These are phyloP conservation scores for Phylloporus arenicola DNA, from an alignment of 768 basidiomycete species.

Conservation along the genomic window DNA sequence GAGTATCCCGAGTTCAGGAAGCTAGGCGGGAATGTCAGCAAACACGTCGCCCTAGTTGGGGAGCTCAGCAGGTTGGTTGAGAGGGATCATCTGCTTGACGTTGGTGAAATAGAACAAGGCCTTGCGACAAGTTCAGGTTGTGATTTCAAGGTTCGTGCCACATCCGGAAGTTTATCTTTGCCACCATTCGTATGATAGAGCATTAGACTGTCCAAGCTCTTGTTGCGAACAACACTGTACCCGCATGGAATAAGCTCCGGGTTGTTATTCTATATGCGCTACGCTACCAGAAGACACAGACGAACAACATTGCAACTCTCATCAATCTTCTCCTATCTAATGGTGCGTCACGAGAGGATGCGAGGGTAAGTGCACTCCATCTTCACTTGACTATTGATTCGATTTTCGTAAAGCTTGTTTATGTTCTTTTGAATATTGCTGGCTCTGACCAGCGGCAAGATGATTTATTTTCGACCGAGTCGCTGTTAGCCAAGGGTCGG, in stretches of 20 bases:
- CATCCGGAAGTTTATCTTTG: not conserved
- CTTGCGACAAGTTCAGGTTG: constrained; percentile 87
- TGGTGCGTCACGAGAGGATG: constrained; percentile 73
- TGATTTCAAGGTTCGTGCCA: constrained; percentile 67
- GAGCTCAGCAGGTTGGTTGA: constrained; percentile 90
- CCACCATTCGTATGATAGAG: not conserved
- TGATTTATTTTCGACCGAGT: constrained; percentile 94
- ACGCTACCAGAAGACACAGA: constrained; percentile 87
- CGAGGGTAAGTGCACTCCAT: constrained; percentile 40
- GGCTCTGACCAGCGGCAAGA: constrained; percentile 97
- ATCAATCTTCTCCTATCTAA: constrained; percentile 72
- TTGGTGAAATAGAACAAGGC: constrained; percentile 95
- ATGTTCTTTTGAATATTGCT: constrained; percentile 86
- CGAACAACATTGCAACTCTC: constrained; percentile 73
- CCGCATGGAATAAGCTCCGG: constrained; percentile 79
- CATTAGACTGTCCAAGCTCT: constrained; percentile 76
- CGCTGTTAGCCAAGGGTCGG: constrained; percentile 87
- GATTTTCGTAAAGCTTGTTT: constrained; percentile 64
- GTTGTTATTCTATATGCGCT: constrained; percentile 89
- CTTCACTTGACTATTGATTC: constrained; percentile 6
- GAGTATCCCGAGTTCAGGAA: constrained; percentile 98
- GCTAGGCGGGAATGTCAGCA: constrained; percentile 96
- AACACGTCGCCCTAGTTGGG: constrained; percentile 95
- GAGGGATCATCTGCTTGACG: constrained; percentile 76
- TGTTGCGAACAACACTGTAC: constrained; percentile 59